Percentiles rank a stretch among this genome's conserved stretches.
Evolutionary conservation across 164 flowering plant genomes (phyloP).

Genomic region (Hamamelis virginiana): DNA sequence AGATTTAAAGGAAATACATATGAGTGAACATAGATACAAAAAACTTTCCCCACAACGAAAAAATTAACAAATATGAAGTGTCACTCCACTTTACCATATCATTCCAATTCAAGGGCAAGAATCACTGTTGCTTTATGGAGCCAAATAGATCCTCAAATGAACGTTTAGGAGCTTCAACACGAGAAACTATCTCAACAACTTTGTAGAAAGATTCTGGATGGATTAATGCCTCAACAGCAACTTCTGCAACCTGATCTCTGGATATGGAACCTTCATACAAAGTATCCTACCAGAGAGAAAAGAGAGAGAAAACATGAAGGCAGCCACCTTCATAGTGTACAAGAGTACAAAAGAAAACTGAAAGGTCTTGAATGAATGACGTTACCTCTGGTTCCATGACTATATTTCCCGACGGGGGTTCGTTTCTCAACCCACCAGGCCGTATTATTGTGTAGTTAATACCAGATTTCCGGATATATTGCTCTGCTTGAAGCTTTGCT

Average conservation of each 20-base stretch:
- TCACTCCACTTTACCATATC: not conserved
- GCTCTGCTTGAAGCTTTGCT: slow-evolving; percentile 96
- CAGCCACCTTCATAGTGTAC: not conserved
- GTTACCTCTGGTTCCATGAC: slow-evolving; percentile 92
- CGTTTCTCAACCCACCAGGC: slow-evolving; percentile 94
- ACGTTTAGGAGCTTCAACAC: slow-evolving; percentile 77
- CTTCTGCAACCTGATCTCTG: slow-evolving; percentile 94
- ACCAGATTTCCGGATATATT: slow-evolving; percentile 78
- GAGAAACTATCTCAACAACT: slow-evolving; percentile 90
- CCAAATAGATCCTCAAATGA: slow-evolving; percentile 76
- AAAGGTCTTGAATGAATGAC: not conserved
- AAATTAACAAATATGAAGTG: not conserved
- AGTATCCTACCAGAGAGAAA: slow-evolving; percentile 56
- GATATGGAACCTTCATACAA: slow-evolving; percentile 79
- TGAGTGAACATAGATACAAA: not conserved
- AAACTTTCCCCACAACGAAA: not conserved
- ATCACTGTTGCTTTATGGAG: slow-evolving; percentile 48
- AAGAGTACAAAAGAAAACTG: not conserved
- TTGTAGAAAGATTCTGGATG: slow-evolving; percentile 76
- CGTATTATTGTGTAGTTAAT: slow-evolving; percentile 92
- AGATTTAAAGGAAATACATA: not conserved
- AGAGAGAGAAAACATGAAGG: not conserved
- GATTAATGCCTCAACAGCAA: slow-evolving; percentile 80
- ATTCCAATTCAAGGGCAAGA: not conserved
- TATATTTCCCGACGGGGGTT: slow-evolving; percentile 81